These are phyloP conservation scores for Stipa capillata DNA, from an alignment of 176 grass and related monocot genomes.

Conservation along the genomic window DNA sequence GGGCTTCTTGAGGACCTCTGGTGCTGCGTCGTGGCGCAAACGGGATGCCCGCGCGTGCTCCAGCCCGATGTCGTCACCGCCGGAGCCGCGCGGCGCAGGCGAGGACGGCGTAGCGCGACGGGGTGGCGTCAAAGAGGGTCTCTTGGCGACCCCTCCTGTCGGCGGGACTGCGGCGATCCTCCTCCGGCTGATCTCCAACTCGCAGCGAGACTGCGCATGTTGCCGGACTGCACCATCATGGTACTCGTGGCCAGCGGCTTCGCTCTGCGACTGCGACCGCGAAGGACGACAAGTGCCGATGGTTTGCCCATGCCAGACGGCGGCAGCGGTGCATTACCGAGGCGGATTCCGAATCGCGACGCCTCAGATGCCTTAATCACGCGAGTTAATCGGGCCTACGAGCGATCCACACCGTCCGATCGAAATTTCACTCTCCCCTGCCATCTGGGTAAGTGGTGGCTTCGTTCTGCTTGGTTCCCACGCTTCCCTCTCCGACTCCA, in stretches of 20 bases:
- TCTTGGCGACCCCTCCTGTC: background rate
- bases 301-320: background rate
- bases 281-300: background rate
- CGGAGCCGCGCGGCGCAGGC: too few species aligned
- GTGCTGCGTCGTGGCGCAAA: background rate
- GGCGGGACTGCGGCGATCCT: background rate
- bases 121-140: too few species aligned
- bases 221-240: background rate
- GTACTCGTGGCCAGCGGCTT: background rate
- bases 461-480: background rate
- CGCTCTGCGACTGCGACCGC: too few species aligned
- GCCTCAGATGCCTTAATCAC: background rate
- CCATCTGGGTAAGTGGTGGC: background rate
- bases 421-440: background rate
- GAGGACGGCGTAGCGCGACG: too few species aligned
- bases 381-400: background rate
- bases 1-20: background rate
- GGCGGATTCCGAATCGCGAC: background rate
- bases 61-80: too few species aligned
- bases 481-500: background rate
- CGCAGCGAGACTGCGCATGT: background rate
- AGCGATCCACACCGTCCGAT: background rate
- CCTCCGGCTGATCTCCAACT: background rate
- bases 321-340: too few species aligned
- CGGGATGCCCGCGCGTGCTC: background rate